Conservation (phyloP, 306 rosid species). For the Hippophae gyantsensis region DNA sequence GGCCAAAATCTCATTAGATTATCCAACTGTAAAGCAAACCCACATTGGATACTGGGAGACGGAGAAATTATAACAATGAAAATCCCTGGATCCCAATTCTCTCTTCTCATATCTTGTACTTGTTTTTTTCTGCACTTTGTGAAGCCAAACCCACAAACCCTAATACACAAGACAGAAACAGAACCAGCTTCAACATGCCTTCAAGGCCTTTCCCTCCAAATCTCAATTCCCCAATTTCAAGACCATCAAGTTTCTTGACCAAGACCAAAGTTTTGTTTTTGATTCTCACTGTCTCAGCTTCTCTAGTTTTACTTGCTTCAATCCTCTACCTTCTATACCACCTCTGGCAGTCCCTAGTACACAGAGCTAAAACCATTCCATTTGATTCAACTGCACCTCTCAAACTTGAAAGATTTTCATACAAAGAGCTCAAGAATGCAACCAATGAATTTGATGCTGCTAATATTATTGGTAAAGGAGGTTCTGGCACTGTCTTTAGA, state of each 20-base stretch:
- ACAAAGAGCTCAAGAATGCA: constrained; percentile 70
- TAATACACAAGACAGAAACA: constrained; percentile 17
- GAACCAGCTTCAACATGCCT: constrained; percentile 47
- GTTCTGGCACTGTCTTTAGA: constrained; percentile 85
- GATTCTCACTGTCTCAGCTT: constrained; percentile 72
- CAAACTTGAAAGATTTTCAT: constrained; percentile 69
- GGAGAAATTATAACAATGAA: constrained; percentile 21
- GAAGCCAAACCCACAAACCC: constrained; percentile 16
- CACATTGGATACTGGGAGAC: constrained; percentile 45
- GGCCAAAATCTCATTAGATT: constrained; percentile 24
- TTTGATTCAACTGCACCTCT: constrained; percentile 74
- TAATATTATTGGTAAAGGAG: constrained; percentile 88
- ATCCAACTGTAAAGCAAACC: constrained; percentile 67
- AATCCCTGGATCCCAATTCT: constrained; percentile 18
- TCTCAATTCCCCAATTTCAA: constrained; percentile 29
- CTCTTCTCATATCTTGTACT: constrained; percentile 7
- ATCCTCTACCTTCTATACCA: constrained; percentile 68
- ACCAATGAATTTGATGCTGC: constrained; percentile 52
- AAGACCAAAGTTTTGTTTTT: constrained; percentile 59
- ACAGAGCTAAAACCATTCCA: constrained; percentile 70
- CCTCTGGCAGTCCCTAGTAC: constrained; percentile 58
- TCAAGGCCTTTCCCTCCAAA: constrained; percentile 57
- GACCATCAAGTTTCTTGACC: constrained; percentile 31
- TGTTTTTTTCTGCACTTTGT: constrained; percentile 22
- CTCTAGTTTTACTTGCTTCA: constrained; percentile 58